These are phyloP conservation scores for Basipetospora chlamydospora DNA, from an alignment of 2,329 filamentous ascomycete genomes.

Conservation along the genomic window DNA sequence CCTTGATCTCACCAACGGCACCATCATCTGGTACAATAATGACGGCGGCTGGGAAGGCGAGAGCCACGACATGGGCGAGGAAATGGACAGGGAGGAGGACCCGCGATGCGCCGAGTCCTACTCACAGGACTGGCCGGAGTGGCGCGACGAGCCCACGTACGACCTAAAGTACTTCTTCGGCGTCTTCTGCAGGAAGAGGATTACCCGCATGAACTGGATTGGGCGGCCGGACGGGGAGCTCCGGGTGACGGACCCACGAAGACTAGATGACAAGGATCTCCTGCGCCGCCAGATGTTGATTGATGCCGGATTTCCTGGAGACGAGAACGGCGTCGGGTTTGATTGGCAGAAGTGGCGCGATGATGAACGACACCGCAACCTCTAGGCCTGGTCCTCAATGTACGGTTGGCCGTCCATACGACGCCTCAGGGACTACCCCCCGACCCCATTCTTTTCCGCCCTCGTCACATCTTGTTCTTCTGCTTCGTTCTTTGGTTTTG, in stretches of 20 bases:
- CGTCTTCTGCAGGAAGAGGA: background rate
- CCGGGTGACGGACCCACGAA: background rate
- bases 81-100: background rate
- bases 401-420: too few relatives aligned
- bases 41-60: background rate
- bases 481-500: too few relatives aligned
- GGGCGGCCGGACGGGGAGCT: background rate
- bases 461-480: too few relatives aligned
- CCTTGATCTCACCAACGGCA: background rate
- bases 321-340: too few relatives aligned
- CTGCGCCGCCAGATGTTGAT: too few relatives aligned
- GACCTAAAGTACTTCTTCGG: conserved; percentile 1
- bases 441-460: too few relatives aligned
- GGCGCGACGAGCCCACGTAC: background rate
- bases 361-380: too few relatives aligned
- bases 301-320: too few relatives aligned
- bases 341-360: too few relatives aligned
- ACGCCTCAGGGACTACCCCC: too few relatives aligned
- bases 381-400: too few relatives aligned
- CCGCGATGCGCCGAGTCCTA: background rate
- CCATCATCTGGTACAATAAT: background rate
- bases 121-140: background rate
- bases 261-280: too few relatives aligned
- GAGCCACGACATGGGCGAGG: background rate
- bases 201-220: background rate